Conservation (phyloP, 768 basidiomycete genomes). For the Termitomyces eurrhizus region DNA sequence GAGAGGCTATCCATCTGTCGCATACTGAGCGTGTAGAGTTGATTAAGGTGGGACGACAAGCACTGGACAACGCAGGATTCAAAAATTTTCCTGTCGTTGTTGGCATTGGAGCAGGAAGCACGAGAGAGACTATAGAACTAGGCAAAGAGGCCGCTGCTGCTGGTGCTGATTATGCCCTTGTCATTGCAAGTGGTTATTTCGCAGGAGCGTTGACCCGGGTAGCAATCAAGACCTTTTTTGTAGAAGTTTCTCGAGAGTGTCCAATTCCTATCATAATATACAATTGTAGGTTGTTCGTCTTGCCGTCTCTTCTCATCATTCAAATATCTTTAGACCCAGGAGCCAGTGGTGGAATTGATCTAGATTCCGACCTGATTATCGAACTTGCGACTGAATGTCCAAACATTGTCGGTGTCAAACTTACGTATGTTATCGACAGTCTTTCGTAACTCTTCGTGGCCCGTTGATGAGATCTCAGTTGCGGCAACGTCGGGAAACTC, state of each 20-base stretch:
- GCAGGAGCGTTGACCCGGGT: slow-evolving; percentile 67
- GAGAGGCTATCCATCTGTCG: slow-evolving; percentile 76
- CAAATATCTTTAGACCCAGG: slow-evolving; percentile 59
- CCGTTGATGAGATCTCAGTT: slow-evolving; percentile 38
- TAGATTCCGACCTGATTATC: slow-evolving; percentile 84
- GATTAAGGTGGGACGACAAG: slow-evolving; percentile 63
- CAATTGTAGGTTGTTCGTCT: slow-evolving; percentile 58
- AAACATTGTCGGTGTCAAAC: slow-evolving; percentile 83
- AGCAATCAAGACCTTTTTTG: slow-evolving; percentile 77
- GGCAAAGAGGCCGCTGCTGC: slow-evolving; percentile 74
- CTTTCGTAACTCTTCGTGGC: background rate
- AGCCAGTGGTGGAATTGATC: slow-evolving; percentile 84
- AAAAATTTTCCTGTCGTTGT: slow-evolving; percentile 63
- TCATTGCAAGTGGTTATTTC: slow-evolving; percentile 86
- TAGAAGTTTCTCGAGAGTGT: slow-evolving; percentile 72
- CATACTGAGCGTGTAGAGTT: slow-evolving; percentile 63
- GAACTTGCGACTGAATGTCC: slow-evolving; percentile 74
- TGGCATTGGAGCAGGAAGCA: slow-evolving; percentile 82
- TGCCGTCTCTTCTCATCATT: slow-evolving; percentile 4
- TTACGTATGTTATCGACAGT: slow-evolving; percentile 57
- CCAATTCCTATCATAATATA: slow-evolving; percentile 88
- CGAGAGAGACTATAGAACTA: slow-evolving; percentile 75
- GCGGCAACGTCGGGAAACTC: slow-evolving; percentile 89
- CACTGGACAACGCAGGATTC: slow-evolving; percentile 65
- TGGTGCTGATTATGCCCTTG: slow-evolving; percentile 85